Conservation (phyloP, 2,329 filamentous ascomycete species). For the Aspergillus sp. region DNA sequence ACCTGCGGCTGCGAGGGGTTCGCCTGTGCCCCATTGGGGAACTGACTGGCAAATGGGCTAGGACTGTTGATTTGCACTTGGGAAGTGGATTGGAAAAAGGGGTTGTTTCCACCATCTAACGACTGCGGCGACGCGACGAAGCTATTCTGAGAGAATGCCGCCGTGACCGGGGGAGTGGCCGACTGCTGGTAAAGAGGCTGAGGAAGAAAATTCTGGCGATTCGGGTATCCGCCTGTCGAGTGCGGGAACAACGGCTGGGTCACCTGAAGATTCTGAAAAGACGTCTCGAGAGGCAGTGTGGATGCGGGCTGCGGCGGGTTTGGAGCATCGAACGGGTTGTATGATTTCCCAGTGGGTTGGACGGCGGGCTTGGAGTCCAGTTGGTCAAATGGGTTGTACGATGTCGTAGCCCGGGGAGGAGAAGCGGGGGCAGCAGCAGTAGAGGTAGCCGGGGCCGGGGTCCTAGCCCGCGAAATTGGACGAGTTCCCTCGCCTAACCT, state of each 20-base stretch:
- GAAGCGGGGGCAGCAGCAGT: slow-evolving; percentile 13
- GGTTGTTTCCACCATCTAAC: slow-evolving; percentile 31
- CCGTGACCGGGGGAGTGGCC: slow-evolving; percentile 36
- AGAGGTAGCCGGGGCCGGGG: slow-evolving; percentile 36
- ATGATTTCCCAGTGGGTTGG: slow-evolving; percentile 33
- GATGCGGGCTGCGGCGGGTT: slow-evolving; percentile 20
- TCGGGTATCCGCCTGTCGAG: slow-evolving; percentile 57
- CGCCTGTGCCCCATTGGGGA: slow-evolving; percentile 16
- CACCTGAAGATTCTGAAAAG: slow-evolving; percentile 68
- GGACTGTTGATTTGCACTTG: slow-evolving; percentile 13
- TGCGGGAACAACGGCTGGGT: slow-evolving; percentile 65
- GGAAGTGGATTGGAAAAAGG: slow-evolving; percentile 34
- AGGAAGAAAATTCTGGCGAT: slow-evolving; percentile 32
- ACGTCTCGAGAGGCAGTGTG: slow-evolving; percentile 49
- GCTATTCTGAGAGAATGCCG: slow-evolving; percentile 26
- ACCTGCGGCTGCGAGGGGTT: slow-evolving; percentile 18
- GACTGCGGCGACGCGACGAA: slow-evolving; percentile 29
- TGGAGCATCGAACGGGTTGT: slow-evolving; percentile 61
- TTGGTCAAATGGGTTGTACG: slow-evolving; percentile 62
- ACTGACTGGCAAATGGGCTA: slow-evolving; percentile 16
- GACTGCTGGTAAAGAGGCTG: slow-evolving; percentile 35
- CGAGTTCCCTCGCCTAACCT: slow-evolving; percentile 63
- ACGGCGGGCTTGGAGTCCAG: slow-evolving; percentile 30
- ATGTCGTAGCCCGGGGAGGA: slow-evolving; percentile 22
- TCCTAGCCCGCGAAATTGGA: slow-evolving; percentile 47